Conservation (phyloP, 2,329 filamentous ascomycete species). For the Talaromyces sp. region DNA sequence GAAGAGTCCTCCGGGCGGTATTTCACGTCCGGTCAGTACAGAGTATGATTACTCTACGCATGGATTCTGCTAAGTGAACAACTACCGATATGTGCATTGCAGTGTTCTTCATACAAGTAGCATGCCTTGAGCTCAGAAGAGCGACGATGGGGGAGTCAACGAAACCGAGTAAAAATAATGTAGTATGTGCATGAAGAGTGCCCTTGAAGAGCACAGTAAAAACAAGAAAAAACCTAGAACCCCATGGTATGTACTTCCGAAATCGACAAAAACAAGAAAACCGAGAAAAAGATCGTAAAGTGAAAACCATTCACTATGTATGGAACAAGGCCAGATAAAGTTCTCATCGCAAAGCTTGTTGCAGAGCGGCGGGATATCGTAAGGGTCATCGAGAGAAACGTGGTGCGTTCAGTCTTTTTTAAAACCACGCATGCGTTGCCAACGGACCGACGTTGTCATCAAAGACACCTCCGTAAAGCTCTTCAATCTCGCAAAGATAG, state of each 20-base stretch:
- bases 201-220: constrained; percentile 5
- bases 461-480: constrained; percentile 62
- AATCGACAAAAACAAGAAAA: constrained; percentile 9
- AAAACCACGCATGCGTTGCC: constrained; percentile 40
- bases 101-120: not conserved
- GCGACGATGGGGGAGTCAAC: not conserved
- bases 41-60: not conserved
- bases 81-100: constrained; percentile 5
- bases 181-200: constrained; percentile 18
- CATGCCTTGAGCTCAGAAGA: not conserved
- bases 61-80: not conserved
- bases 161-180: not conserved
- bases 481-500: constrained; percentile 76
- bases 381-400: constrained; percentile 10
- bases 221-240: constrained; percentile 11
- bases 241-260: constrained; percentile 11
- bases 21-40: not conserved
- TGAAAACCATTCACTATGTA: constrained; percentile 5
- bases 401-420: not conserved
- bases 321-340: not conserved
- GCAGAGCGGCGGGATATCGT: constrained; percentile 9
- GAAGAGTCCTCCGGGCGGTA: constrained; percentile 2
- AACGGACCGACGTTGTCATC: constrained; percentile 40
- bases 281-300: not conserved
- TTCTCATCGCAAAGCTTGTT: not conserved